A percentile compares a stretch with the other conserved stretches of the same genome.
Evolutionary conservation across 345 rosid genomes (phyloP).

Genomic region (Ailanthus altissimus): DNA sequence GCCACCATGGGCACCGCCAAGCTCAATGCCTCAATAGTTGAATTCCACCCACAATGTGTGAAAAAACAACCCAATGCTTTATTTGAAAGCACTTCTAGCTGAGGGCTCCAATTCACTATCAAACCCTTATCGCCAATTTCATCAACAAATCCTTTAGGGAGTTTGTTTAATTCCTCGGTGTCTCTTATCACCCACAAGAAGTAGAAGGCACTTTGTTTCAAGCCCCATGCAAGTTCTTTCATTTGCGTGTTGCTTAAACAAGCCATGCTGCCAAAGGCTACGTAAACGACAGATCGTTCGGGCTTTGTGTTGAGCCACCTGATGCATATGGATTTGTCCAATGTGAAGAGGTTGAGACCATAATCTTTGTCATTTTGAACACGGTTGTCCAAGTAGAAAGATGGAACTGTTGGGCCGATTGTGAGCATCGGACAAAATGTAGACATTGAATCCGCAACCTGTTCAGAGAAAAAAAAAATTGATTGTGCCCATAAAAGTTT

Average conservation of each 20-base stretch:
- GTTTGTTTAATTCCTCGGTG: slow-evolving; percentile 42
- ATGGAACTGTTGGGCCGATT: slow-evolving; percentile 74
- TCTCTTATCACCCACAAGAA: slow-evolving; percentile 62
- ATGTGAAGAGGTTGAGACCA: slow-evolving; percentile 45
- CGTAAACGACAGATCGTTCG: slow-evolving; percentile 53
- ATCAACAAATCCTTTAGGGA: slow-evolving; percentile 1
- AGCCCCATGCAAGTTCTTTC: slow-evolving; percentile 52
- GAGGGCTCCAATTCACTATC: slow-evolving; percentile 14
- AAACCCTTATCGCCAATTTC: not conserved
- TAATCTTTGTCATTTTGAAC: slow-evolving; percentile 45
- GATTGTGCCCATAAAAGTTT: too few species aligned
- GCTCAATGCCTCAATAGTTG: slow-evolving; percentile 33
- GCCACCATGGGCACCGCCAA: slow-evolving; percentile 34
- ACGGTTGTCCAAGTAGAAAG: slow-evolving; percentile 55
- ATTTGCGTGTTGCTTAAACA: slow-evolving; percentile 41
- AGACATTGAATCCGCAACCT: slow-evolving; percentile 51
- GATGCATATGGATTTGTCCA: slow-evolving; percentile 30
- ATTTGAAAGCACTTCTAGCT: slow-evolving; percentile 6
- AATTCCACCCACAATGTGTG: slow-evolving; percentile 33
- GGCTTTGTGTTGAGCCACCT: slow-evolving; percentile 55
- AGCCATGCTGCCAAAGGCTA: slow-evolving; percentile 71
- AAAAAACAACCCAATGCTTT: slow-evolving; percentile 27
- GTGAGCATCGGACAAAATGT: slow-evolving; percentile 41
- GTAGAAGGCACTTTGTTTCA: slow-evolving; percentile 29
- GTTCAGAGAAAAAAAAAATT: not conserved